A percentile compares a stretch with the other conserved stretches of the same genome.
Evolutionary conservation across 805 yeast species (phyloP).

Genomic region (Suhomyces tanzawaensis): DNA sequence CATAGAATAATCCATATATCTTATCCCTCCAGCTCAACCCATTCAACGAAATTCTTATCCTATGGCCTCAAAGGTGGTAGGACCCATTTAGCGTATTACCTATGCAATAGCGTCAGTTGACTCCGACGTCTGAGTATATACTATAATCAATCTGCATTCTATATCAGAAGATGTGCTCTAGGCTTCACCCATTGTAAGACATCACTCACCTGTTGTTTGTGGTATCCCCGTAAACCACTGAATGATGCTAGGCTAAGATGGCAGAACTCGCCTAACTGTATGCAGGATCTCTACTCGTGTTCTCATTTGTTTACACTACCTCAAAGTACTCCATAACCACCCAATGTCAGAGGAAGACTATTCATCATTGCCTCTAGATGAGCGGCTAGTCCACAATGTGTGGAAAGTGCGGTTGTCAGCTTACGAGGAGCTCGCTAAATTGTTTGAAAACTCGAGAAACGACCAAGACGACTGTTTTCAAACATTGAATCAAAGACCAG

Average conservation of each 20-base stretch:
- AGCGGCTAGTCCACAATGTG: slow-evolving; percentile 45
- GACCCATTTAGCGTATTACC: not conserved
- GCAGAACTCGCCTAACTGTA: too few relatives aligned
- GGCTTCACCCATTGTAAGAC: too few relatives aligned
- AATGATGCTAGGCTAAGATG: too few relatives aligned
- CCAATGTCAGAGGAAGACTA: slow-evolving; percentile 52
- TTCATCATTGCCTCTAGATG: slow-evolving; percentile 60
- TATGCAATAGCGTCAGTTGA: slow-evolving; percentile 1
- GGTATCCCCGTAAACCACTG: too few relatives aligned
- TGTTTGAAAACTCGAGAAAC: slow-evolving; percentile 52
- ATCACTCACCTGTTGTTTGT: too few relatives aligned
- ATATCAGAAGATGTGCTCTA: too few relatives aligned
- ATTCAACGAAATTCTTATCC: not conserved
- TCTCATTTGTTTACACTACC: slow-evolving; percentile 10
- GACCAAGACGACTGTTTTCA: slow-evolving; percentile 57
- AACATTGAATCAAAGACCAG: slow-evolving; percentile 51
- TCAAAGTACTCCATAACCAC: not conserved
- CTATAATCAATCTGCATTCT: slow-evolving; percentile 7
- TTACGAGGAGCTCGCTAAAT: slow-evolving; percentile 60
- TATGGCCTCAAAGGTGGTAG: not conserved
- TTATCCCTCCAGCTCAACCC: not conserved
- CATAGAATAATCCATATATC: slow-evolving; percentile 21
- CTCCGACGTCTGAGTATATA: slow-evolving; percentile 3
- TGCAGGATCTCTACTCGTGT: not conserved
- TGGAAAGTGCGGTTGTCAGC: slow-evolving; percentile 90